Evolutionary conservation across 2,329 filamentous ascomycete genomes (phyloP).

Genomic region (Ascomycota sp.): DNA sequence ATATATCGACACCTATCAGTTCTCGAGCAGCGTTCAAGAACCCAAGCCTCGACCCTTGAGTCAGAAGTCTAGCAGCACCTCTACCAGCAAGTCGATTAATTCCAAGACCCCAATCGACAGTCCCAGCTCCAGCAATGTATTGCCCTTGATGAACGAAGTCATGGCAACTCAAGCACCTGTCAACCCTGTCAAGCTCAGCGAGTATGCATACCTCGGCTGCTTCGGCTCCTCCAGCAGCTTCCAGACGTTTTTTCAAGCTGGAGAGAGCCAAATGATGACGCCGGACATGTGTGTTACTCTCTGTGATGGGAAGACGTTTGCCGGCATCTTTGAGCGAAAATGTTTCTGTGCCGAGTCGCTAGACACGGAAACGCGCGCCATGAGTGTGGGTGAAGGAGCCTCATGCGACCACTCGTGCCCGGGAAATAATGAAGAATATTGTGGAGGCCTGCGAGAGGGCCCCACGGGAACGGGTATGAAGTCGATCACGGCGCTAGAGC

Average conservation of each 20-base stretch:
- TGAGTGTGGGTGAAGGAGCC: conserved; percentile 3
- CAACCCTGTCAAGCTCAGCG: conserved; percentile 13
- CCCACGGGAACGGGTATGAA: background rate
- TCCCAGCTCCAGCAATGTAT: background rate
- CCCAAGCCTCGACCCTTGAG: too few species aligned
- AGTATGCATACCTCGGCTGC: conserved; percentile 18
- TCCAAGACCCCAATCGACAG: background rate
- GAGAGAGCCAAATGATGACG: conserved; percentile 16
- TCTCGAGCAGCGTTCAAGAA: conserved; percentile 1
- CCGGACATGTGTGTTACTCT: conserved; percentile 15
- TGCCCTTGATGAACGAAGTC: conserved; percentile 1
- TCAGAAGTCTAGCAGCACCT: background rate
- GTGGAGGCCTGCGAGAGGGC: conserved; percentile 16
- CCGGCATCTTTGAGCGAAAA: conserved; percentile 16
- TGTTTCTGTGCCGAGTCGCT: conserved; percentile 24
- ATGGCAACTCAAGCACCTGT: conserved; percentile 3
- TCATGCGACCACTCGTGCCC: conserved; percentile 17
- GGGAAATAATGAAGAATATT: conserved; percentile 17
- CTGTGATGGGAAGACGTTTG: conserved; percentile 15
- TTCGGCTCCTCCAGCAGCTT: conserved; percentile 17
- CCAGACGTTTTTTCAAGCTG: conserved; percentile 11
- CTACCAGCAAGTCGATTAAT: background rate
- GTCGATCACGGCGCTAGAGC: background rate
- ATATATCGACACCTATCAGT: conserved; percentile 26
- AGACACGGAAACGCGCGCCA: conserved; percentile 16